Evolutionary conservation across 371 early-diverging fungal species (phyloP), one percentile per base, ranked within the genome.

Genomic region (Batkoa obscura): DNA sequence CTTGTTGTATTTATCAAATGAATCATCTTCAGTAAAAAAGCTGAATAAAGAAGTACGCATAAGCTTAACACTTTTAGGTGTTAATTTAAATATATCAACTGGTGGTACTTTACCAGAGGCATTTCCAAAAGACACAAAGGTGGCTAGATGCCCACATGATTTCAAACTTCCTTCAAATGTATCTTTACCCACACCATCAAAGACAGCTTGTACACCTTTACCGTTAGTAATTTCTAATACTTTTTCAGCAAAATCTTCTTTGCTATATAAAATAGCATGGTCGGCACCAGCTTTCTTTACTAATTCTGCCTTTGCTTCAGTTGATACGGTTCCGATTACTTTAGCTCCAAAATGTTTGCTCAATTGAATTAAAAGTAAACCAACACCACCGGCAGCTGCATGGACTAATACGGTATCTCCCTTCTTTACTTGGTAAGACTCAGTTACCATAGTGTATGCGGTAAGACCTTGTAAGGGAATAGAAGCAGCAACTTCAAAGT

Each of bases 361-460:
- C 63, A 94, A 63, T 66, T 85, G 87, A 45, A 76, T 74, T 35
- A 93, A 69, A 32, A 88, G 61, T 8, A 78, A 66, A 9, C 94
- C 95, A 6, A 84, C 83, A 36, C 94, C 93, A 12, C 94, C 95
- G 10, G 93, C 93, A 0, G 89, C 92, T 5, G 95, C 93, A 62
- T 89, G 87, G 39, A 94, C 72, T 50, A 94, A 66, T 39, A 92
- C 79, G 60, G 69, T 77, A 62, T 91, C 87, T 32, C 83, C 86
- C 49, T 67, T 64, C 62, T 84, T 69, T 37, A 93, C 88, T 23
- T 63, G 59, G 63, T 91, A 87, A 5, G 78, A 76, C 51, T 81
- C 72, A 5, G 73, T 76, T 3, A 81, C 77, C 69, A 92, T 72
- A 0, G 84, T 72, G 71, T 80, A 77, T 1, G 89, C 90, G 33